Base-by-base conservation (phyloP, 495 filamentous ascomycete genomes). In the Ascodesmis nigricans region DNA sequence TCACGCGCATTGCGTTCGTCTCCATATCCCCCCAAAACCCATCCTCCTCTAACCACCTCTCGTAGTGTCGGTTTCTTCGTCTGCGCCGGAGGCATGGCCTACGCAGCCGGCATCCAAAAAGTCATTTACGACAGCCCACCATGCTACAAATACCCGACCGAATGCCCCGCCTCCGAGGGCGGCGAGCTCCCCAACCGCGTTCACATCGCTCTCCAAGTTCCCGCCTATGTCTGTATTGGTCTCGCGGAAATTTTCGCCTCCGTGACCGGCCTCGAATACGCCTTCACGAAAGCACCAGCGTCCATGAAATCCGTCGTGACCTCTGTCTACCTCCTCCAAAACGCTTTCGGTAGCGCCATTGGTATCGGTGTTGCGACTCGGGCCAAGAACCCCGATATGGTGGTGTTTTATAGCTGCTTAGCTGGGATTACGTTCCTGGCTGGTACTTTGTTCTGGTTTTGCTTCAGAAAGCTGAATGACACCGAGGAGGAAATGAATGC, bases 261-360 rank as follows among this genome's bases (percentile, higher is more conserved):
- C 19, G 58, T 63, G 40, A 60, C 61, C 0, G 58, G 58, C 7
- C 55, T 62, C 33, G 67, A 71, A 44, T 80, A 82, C 39, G 78
- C 58, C 1, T 62, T 62, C 30, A 54, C 54, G 38, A 51, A 62
- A 33, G 54, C 59, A 0, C 56, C 59, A 1, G 43, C 43, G 9
- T 43, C 42, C 4, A 59, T 56, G 42, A 58, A 64, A 38, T 53
- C 54, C 0, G 39, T 62, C 11, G 53, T 61, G 9, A 58, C 57
- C 40, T 45, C 54, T 1, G 41, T 58, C 11, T 55, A 44, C 28
- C 44, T 54, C 14, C 41, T 60, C 4, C 57, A 53, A 22, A 55
- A 55, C 2, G 56, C 57, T 0, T 46, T 62, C 16, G 59, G 55
- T 6, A 46, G 48, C 3, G 47, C 52, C 9, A 36, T 64, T 26